Evolutionary conservation across 768 basidiomycete species (phyloP), one percentile per base, ranked within the genome.

Genomic region (Boletellus sp.): DNA sequence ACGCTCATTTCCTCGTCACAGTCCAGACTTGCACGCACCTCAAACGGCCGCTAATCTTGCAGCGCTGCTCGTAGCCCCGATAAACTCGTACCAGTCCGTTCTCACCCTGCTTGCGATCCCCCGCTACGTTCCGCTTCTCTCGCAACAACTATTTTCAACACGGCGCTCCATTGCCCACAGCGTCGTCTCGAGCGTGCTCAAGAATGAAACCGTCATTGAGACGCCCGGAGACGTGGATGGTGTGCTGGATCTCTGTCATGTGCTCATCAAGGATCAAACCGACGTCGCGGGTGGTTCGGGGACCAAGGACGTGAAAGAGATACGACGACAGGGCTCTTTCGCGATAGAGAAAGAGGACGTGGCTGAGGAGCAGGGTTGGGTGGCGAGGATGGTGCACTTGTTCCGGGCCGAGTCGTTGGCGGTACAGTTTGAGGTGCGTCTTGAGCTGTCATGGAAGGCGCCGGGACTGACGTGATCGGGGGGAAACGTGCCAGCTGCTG

Each of bases 301-400:
- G 16, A 20, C 16, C 2, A 62, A 55, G 20, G 57, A 67, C 22
- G 57, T 60, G 20, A 75, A 77, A 54, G 79, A 80, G 39, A 61
- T 68, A 42, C 75, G 82, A 51, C 73, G 84, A 53, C 79, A 80
- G 49, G 82, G 81, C 7, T 74, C 81, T 10, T 79, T 83, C 57
- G 72, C 74, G 24, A 60, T 79, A 45, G 94, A 95, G 65, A 71
- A 85, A 44, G 90, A 94, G 65, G 95, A 98, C 63, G 78, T 94
- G 74, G 94, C 94, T 0, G 96, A 99, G 67, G 96, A 99, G 67
- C 96, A 99, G 61, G 96, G 96, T 0, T 99, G 96, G 96, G 83
- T 97, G 15, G 95, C 96, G 35, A 75, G 95, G 54, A 97, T 98
- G 91, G 89, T 98, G 3, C 96, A 99, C 74, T 67, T 98, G 28